phyloP scores from a whole-genome alignment of 768 basidiomycete genomes.

The Pleurotus citrinopileatus region DNA sequence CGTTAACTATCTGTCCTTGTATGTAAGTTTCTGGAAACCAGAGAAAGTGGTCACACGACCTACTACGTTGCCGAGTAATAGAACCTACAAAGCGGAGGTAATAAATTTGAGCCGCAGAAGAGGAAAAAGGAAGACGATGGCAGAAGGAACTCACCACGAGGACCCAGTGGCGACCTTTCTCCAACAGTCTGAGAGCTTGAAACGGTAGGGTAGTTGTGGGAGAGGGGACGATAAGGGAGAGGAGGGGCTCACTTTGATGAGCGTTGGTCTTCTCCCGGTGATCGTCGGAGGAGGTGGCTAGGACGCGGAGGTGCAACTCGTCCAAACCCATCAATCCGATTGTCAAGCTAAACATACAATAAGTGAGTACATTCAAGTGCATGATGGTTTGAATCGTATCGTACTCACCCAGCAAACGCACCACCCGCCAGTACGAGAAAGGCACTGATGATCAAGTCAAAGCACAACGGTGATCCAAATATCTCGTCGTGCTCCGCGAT shows the following conservation, averaged over 20 bases:
- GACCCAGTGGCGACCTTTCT: slow-evolving; percentile 86
- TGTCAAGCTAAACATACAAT: slow-evolving; percentile 55
- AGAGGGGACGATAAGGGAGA: not conserved
- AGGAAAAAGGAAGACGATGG: slow-evolving; percentile 1
- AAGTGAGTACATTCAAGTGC: not conserved
- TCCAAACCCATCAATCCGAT: slow-evolving; percentile 94
- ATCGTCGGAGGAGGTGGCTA: slow-evolving; percentile 78
- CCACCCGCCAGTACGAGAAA: slow-evolving; percentile 81
- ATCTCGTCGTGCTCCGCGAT: not conserved
- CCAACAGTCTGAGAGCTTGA: slow-evolving; percentile 52
- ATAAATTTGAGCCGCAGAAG: not conserved
- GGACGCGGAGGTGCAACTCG: slow-evolving; percentile 86
- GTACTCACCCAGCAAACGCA: slow-evolving; percentile 85
- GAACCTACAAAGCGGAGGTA: slow-evolving; percentile 45
- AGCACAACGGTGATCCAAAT: slow-evolving; percentile 65
- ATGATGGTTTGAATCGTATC: not conserved
- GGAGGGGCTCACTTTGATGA: slow-evolving; percentile 46
- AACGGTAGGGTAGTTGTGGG: not conserved
- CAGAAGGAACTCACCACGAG: slow-evolving; percentile 62
- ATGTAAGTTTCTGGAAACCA: not conserved
- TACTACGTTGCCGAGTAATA: slow-evolving; percentile 87
- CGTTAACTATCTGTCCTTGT: slow-evolving; percentile 60
- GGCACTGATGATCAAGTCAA: slow-evolving; percentile 64
- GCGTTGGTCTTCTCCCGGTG: slow-evolving; percentile 65
- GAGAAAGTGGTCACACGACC: slow-evolving; percentile 20